Conservation (phyloP, 2,329 filamentous ascomycete genomes). For the Rutstroemia sp. region DNA sequence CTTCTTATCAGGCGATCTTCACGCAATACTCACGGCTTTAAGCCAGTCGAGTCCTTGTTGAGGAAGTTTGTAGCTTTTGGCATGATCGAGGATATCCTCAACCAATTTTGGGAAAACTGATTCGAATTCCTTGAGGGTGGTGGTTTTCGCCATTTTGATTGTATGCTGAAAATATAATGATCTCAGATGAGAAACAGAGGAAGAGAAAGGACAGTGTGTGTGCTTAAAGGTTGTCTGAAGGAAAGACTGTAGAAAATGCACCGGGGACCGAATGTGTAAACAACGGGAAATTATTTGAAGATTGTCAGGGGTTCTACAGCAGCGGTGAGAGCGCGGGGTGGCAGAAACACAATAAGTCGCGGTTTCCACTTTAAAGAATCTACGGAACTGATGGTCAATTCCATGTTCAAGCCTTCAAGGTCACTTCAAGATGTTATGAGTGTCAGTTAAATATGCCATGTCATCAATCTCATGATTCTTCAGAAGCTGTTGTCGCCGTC, state of each 20-base stretch:
- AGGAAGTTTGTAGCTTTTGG: slow-evolving; percentile 75
- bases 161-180: neutral
- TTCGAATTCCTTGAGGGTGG: slow-evolving; percentile 82
- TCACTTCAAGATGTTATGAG: neutral
- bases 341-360: slow-evolving; percentile 7
- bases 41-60: slow-evolving; percentile 79
- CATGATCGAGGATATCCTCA: slow-evolving; percentile 72
- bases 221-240: neutral
- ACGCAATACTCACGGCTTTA: slow-evolving; percentile 36
- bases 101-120: slow-evolving; percentile 80
- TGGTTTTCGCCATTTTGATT: slow-evolving; percentile 55
- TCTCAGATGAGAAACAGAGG: neutral
- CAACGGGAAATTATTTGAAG: neutral
- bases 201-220: neutral
- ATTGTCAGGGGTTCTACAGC: neutral
- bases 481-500: neutral
- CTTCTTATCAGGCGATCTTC: neutral
- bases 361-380: slow-evolving; percentile 2
- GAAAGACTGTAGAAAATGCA: neutral
- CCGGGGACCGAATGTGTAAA: neutral
- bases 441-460: neutral
- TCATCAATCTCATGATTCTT: neutral
- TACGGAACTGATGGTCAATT: neutral
- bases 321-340: slow-evolving; percentile 11
- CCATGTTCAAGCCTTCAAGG: no score